Percentiles rank a stretch among this genome's conserved stretches.
Conservation (phyloP, 345 rosid species). For the Sonneratia caseolaris region DNA sequence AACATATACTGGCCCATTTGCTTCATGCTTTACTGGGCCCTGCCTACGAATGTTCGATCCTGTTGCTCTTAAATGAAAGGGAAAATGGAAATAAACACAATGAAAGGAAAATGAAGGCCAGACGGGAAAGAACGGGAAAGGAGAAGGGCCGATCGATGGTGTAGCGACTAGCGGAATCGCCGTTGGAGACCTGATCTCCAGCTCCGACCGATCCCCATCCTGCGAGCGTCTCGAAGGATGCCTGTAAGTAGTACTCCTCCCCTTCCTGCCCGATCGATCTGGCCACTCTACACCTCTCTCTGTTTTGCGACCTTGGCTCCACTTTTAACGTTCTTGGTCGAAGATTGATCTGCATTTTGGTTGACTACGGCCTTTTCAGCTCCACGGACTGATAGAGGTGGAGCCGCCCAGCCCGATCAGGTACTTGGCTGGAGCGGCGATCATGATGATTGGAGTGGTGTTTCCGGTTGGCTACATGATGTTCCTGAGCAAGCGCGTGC, state of each 20-base stretch:
- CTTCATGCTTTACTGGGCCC: too few species aligned
- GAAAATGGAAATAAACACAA: too few species aligned
- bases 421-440: slow-evolving; percentile 76
- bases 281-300: not conserved
- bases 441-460: slow-evolving; percentile 98
- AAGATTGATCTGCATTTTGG: not conserved
- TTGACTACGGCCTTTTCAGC: slow-evolving; percentile 26
- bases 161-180: not conserved
- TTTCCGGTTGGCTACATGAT: slow-evolving; percentile 97
- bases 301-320: not conserved
- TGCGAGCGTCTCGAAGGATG: not conserved
- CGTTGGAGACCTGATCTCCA: not conserved
- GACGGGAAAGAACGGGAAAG: too few species aligned
- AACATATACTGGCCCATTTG: too few species aligned
- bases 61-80: too few species aligned
- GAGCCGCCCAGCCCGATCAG: slow-evolving; percentile 92
- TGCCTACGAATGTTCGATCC: too few species aligned
- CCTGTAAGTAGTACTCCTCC: not conserved
- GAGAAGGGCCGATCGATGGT: too few species aligned
- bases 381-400: slow-evolving; percentile 54
- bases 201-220: not conserved
- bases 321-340: too few species aligned
- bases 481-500: slow-evolving; percentile 93
- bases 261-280: not conserved
- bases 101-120: too few species aligned